Base-by-base conservation (phyloP, 2,329 filamentous ascomycete species). In the Hypoxylon sp. region DNA sequence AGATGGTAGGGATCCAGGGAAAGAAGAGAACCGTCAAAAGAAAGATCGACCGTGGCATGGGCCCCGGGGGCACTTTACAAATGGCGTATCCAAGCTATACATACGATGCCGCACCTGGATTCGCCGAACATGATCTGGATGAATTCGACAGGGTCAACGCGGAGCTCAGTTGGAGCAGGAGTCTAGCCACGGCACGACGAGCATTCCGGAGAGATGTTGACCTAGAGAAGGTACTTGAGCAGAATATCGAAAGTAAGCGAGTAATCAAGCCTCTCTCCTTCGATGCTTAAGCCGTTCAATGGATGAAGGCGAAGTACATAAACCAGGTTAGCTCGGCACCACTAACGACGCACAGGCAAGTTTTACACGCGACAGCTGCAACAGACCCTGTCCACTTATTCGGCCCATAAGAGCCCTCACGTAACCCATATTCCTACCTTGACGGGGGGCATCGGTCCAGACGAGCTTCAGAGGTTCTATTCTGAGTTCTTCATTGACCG, bases 51-150 rank as follows among this genome's bases (percentile, higher is more conserved):
- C 69, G 71, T 0, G 80, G 80, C 2, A 64, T 78, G 0, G 81
- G 81, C 0, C 72, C 76, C 0, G 81, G 81, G 0, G 77, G 78
- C 3, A 74, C 71, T 4, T 63, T 80, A 36, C 68, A 73, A 8
- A 70, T 79, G 1, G 79, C 76, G 0, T 83, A 80, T 44, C 77
- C 77, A 0, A 76, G 76, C 16, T 83, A 82, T 44, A 75, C 77
- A 0, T 83, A 83, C 51, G 65, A 78, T 7, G 80, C 85, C 78
- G 79, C 87, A 52, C 79, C 87, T 0, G 91, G 91, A 0, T 93
- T 94, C 67, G 91, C 91, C 0, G 91, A 93, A 76, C 83, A 84
- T 18, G 87, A 92, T 59, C 75, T 91, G 30, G 88, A 91, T 2
- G 86, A 90, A 68, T 93, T 88, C 70, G 85, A 93, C 67, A 80